Evolutionary conservation across 768 basidiomycete species (phyloP).

Genomic region (Pleurotus platypus): DNA sequence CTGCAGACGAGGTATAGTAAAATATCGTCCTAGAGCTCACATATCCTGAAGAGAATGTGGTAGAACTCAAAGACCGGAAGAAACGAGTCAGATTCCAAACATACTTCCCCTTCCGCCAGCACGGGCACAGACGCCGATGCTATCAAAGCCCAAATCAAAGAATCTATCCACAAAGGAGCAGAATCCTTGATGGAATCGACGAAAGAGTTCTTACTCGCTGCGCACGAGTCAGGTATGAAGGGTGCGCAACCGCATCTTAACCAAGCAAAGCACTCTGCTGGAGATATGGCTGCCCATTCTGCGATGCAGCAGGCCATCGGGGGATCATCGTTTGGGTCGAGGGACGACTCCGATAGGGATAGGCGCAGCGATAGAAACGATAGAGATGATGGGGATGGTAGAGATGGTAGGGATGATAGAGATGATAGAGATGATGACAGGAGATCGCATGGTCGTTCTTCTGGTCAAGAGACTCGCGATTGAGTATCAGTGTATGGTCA

Average conservation of each 20-base stretch:
- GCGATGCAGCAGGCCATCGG: background rate
- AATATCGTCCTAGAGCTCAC: background rate
- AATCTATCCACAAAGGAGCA: background rate
- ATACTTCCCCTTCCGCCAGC: background rate
- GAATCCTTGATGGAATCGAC: conserved; percentile 1
- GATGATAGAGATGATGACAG: background rate
- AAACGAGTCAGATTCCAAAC: background rate
- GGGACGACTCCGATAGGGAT: background rate
- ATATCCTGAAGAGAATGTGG: background rate
- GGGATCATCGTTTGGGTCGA: background rate
- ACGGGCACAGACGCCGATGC: background rate
- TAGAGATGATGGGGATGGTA: background rate
- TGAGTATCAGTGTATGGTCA: too few species aligned
- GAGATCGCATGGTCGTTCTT: too few species aligned
- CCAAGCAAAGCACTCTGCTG: background rate
- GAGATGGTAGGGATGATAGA: background rate
- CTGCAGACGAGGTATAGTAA: background rate
- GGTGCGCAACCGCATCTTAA: background rate
- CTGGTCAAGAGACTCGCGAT: too few species aligned
- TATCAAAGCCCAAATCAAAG: conserved; percentile 9
- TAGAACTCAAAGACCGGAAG: background rate
- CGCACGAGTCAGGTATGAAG: conserved; percentile 1
- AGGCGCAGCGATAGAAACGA: background rate
- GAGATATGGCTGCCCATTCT: background rate
- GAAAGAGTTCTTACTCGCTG: background rate